phyloP scores from a whole-genome alignment of 2,329 filamentous ascomycete genomes.

The Penicillium freii region DNA sequence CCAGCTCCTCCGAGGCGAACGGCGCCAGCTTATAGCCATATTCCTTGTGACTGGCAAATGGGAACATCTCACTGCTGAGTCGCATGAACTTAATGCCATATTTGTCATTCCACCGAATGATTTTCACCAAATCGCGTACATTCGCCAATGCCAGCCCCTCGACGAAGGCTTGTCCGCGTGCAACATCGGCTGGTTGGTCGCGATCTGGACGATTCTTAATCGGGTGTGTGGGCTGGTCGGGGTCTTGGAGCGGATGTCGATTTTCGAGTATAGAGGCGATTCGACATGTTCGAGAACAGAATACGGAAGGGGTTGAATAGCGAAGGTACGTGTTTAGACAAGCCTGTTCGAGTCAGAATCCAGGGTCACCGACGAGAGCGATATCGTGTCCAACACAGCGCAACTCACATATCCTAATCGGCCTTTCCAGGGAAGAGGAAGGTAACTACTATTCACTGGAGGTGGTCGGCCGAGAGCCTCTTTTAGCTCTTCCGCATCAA shows the following conservation, averaged over 20 bases:
- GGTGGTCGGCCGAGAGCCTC: conserved; percentile 64
- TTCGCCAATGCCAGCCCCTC: conserved; percentile 78
- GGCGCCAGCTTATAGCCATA: conserved; percentile 82
- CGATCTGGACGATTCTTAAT: conserved; percentile 85
- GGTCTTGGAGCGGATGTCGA: conserved; percentile 74
- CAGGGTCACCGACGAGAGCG: too few species aligned
- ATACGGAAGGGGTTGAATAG: conserved; percentile 75
- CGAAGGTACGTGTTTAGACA: conserved; percentile 92
- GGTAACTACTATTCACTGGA: conserved; percentile 75
- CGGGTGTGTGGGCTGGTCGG: conserved; percentile 71
- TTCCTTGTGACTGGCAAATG: conserved; percentile 84
- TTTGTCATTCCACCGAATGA: conserved; percentile 87
- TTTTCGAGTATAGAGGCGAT: conserved; percentile 89
- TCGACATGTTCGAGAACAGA: conserved; percentile 86
- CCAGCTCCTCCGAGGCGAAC: conserved; percentile 76
- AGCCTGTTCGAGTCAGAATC: conserved; percentile 52
- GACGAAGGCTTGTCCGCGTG: conserved; percentile 69
- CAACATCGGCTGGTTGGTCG: conserved; percentile 62
- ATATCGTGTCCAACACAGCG: too few species aligned
- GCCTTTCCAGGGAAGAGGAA: conserved; percentile 88
- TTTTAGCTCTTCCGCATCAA: conserved; percentile 58
- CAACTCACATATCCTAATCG: conserved; percentile 78
- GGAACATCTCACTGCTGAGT: conserved; percentile 94
- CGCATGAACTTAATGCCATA: conserved; percentile 92
- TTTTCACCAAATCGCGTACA: conserved; percentile 76